Evolutionary conservation across 1,284 basidiomycete genomes (phyloP), one percentile per base, ranked within the genome.

Genomic region (Coriolopsis trogii): DNA sequence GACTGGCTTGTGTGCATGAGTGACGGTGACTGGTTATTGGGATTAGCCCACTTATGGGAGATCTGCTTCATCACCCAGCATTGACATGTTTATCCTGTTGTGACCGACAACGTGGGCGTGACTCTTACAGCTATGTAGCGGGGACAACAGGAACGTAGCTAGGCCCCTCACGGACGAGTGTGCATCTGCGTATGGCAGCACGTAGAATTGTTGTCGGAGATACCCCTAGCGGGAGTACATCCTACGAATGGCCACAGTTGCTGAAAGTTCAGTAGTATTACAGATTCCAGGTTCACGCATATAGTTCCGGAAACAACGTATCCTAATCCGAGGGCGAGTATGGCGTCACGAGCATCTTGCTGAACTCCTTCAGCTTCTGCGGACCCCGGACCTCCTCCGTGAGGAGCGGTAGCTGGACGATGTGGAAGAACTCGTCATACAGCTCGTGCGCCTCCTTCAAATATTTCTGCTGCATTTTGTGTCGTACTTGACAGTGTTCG

Each of bases 401-500:
- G 52, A 98, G 81, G 30, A 99, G 76, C 3, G 96, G 96, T 50
- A 99, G 83, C 68, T 89, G 86, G 38, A 97, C 74, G 63, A 98
- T 95, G 69, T 98, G 93, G 85, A 98, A 98, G 69, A 96, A 95
- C 67, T 98, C 93, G 71, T 93, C 92, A 67, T 97, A 97, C 50
- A 97, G 85, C 67, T 97, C 94, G 70, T 96, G 91, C 23, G 95
- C 94, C 74, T 97, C 95, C 48, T 78, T 80, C 25, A 98, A 83
- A 70, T 98, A 98, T 71, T 97, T 98, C 72, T 95, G 93, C 73
- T 98, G 96, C 95, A 99, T 99, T 74, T 90, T 91, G 73, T 95
- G 89, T 56, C 96, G 84, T 20, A 98, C 95, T 36, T 80, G 79
- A 73, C 96, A 99, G 71, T 98, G 96, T 63, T 97, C 93, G 73